Percentiles rank a stretch among this genome's conserved stretches.
phyloP scores from a whole-genome alignment of 176 grass and related monocot genomes.

The Phoenix roebelenii region DNA sequence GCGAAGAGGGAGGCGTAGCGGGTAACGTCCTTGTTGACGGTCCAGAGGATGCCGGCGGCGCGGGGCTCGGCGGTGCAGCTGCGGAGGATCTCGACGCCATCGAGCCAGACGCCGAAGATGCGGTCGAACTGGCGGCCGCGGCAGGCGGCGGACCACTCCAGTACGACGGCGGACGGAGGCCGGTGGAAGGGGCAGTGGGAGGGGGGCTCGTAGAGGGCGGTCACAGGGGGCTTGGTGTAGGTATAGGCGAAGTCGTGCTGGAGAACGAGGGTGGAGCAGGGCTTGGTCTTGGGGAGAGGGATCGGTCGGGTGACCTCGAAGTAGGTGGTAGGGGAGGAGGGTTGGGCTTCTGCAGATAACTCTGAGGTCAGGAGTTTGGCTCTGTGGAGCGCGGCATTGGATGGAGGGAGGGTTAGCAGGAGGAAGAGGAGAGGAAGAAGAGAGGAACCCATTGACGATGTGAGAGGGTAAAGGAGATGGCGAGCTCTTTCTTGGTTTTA shows the following conservation, averaged over 20 bases:
- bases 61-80: conserved; percentile 66
- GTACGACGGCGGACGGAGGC: conserved; percentile 16
- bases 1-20: conserved; percentile 50
- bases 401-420: no score
- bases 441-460: no score
- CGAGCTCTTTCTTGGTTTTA: no score
- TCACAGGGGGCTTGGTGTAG: conserved; percentile 39
- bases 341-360: no score
- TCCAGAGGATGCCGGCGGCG: conserved; percentile 45
- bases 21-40: conserved; percentile 63
- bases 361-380: no score
- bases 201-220: neutral
- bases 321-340: no score
- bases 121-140: conserved; percentile 60
- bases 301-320: no score
- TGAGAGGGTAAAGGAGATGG: no score
- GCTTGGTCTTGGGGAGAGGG: neutral
- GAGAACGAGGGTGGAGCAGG: conserved; percentile 7
- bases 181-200: neutral
- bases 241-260: neutral
- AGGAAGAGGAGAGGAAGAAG: no score
- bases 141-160: conserved; percentile 54
- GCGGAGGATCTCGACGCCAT: conserved; percentile 61
- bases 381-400: no score
- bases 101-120: conserved; percentile 73